Conservation (phyloP, 495 filamentous ascomycete species). For the Mycothermus thermophilus region DNA sequence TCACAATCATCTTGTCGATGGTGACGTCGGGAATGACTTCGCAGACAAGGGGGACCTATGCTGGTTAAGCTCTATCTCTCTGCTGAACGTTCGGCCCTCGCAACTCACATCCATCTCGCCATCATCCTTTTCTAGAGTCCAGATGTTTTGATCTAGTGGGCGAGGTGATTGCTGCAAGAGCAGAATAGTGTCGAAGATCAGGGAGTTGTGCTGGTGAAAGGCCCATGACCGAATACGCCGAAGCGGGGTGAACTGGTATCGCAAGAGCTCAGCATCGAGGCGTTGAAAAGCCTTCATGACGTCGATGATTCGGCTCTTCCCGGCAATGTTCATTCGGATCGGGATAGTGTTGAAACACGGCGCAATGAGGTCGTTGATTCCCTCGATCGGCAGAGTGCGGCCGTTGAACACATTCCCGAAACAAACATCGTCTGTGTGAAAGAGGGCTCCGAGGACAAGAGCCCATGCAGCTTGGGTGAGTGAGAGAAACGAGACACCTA, state of each 20-base stretch:
- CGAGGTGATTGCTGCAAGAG: slow-evolving; percentile 48
- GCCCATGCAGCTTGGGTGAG: slow-evolving; percentile 60
- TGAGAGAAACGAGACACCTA: slow-evolving; percentile 47
- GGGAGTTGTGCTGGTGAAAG: slow-evolving; percentile 13
- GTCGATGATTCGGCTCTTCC: slow-evolving; percentile 32
- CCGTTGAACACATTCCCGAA: slow-evolving; percentile 73
- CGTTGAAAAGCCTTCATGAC: slow-evolving; percentile 40
- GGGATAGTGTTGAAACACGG: slow-evolving; percentile 87
- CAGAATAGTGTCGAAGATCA: slow-evolving; percentile 63
- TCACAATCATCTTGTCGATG: slow-evolving; percentile 11
- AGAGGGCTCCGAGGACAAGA: slow-evolving; percentile 37
- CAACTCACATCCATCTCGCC: slow-evolving; percentile 59
- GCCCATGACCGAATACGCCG: slow-evolving; percentile 43
- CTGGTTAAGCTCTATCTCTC: slow-evolving; percentile 1
- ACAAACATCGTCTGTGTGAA: slow-evolving; percentile 49
- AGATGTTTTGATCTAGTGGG: slow-evolving; percentile 42
- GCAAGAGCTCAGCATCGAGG: slow-evolving; percentile 42
- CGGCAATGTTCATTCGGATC: slow-evolving; percentile 43
- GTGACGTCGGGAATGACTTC: slow-evolving; percentile 42
- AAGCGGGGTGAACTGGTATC: slow-evolving; percentile 56
- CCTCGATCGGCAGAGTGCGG: slow-evolving; percentile 47
- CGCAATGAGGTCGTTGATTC: slow-evolving; percentile 56
- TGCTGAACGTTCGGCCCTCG: neutral
- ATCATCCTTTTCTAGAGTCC: slow-evolving; percentile 50
- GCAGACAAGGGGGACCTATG: slow-evolving; percentile 47